Base-by-base conservation (phyloP, 345 rosid species). In the Kandelia obovata region DNA sequence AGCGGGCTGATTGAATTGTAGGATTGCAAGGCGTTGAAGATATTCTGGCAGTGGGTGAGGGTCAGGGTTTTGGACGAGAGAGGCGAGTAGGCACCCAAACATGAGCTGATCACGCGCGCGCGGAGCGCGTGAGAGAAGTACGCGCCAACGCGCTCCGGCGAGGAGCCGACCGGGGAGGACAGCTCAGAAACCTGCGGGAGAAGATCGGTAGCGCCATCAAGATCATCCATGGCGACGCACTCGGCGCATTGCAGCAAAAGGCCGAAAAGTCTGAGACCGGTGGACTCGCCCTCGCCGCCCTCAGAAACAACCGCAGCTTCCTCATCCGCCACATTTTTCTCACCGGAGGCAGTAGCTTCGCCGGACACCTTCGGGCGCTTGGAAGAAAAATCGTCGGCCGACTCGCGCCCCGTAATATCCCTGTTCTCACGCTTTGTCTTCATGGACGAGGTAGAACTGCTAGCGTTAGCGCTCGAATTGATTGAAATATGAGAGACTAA, bases 161-260 rank as follows among this genome's bases (percentile, higher is more conserved):
- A 93, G 8, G 98, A 86, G 9, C 89, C 96, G 62, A 83, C 91
- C 23, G 98, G 98, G 19, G 98, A 87, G n/a, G 94, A 84, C 0
- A 86, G 83, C 77, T 87, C 90, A 10, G 87, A 78, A 71, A 94
- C 91, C 83, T 91, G 92, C 0, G 94, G 91, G 7, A 94, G 68
- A 17, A 94, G 89, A 6, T 83, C 92, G 8, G 82, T 81, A 32
- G 97, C 98, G 58, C 84, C 86, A 27, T 70, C 73, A 66, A 94
- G 96, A 62, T 88, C 85, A 46, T 91, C 88, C 79, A 79, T 87
- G 27, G 96, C 96, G 1, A 94, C 96, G 77, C 86, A 83, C 73
- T 94, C 97, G 30, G 98, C 97, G 82, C 96, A 94, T 78, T 94
- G 97, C 3, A 94, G 86, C 59, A 94, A 73, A 21, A 94, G 81